Conservation (phyloP, 306 rosid genomes). For the Sophora flavescens region DNA sequence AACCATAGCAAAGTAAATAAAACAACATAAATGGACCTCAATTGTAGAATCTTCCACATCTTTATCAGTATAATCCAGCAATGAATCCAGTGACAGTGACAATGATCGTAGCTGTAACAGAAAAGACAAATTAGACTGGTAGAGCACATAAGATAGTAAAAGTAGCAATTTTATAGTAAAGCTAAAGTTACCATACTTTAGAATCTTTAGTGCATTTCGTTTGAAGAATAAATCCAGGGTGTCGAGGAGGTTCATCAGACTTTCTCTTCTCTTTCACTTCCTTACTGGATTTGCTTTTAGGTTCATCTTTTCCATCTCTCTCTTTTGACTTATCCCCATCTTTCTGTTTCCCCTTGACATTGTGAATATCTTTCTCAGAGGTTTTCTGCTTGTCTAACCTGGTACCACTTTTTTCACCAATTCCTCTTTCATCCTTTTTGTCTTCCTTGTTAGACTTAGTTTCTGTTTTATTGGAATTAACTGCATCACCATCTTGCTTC, state of each 20-base stretch:
- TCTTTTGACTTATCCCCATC: slow-evolving; percentile 72
- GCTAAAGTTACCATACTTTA: slow-evolving; percentile 66
- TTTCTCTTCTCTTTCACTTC: slow-evolving; percentile 80
- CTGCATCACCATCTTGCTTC: slow-evolving; percentile 53
- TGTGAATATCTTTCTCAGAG: slow-evolving; percentile 55
- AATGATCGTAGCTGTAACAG: slow-evolving; percentile 75
- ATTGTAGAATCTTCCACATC: slow-evolving; percentile 91
- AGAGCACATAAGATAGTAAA: slow-evolving; percentile 1
- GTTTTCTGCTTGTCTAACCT: slow-evolving; percentile 60
- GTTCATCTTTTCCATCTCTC: slow-evolving; percentile 65
- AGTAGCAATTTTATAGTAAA: not conserved
- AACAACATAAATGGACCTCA: slow-evolving; percentile 68
- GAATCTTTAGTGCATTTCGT: slow-evolving; percentile 75
- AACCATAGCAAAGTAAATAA: not conserved
- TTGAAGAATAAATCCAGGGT: slow-evolving; percentile 85
- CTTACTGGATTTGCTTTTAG: slow-evolving; percentile 72
- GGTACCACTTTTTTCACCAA: slow-evolving; percentile 58
- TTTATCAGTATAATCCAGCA: slow-evolving; percentile 91
- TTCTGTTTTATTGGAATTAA: slow-evolving; percentile 54
- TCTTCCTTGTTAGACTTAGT: slow-evolving; percentile 61
- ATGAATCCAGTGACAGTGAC: slow-evolving; percentile 84
- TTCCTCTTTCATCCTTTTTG: slow-evolving; percentile 60
- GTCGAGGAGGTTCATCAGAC: slow-evolving; percentile 94
- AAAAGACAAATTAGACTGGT: slow-evolving; percentile 36
- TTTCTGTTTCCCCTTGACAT: slow-evolving; percentile 60